Base-by-base conservation (phyloP, 345 rosid genomes). In the Sisymbrium irio region DNA sequence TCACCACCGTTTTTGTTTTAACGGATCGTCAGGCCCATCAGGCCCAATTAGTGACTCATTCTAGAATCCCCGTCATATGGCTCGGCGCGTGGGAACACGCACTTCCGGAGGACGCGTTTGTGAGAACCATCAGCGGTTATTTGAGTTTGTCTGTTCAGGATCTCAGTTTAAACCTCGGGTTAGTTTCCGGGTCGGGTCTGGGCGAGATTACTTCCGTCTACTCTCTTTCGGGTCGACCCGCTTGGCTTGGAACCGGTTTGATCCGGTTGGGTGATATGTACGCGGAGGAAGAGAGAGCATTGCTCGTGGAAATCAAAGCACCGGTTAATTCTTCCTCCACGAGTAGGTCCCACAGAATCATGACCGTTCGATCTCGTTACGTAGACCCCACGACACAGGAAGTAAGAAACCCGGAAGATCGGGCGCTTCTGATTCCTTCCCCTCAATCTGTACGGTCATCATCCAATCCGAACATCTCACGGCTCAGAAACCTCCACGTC, bases 401-500 rank as follows among this genome's bases (percentile, higher is more conserved):
- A 64, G 50, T 63, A 41, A 76, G 77, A 57, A 71, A 72, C 71
- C 73, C 80, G 11, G 81, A 76, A 61, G 93, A 90, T 59, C 83
- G 79, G 30, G 76, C 81, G 13, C 67, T 90, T 54, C 37, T 77
- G 53, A 50, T 85, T 5, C 97, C 98, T 7, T 77, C 75, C 1
- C 83, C 86, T 3, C 47, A 57, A 3, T 75, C 87, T 87, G 87
- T 82, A 39, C 77, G 83, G 78, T 87, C 88, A 0, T 67, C 89
- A 1, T 33, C 75, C 0, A 67, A 75, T 28, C 83, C 87, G 0
- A 50, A 65, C 58, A 83, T 89, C 80, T 65, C 75, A 73, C 89
- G 96, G 83, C 73, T 90, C 27, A 86, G 85, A 57, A 85, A 80
- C 54, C 84, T 90, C 83, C 97, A 90, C 83, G 81, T 90, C 58